Evolutionary conservation across 176 grass and related monocot genomes (phyloP).

Genomic region (Zoysia pacifica): DNA sequence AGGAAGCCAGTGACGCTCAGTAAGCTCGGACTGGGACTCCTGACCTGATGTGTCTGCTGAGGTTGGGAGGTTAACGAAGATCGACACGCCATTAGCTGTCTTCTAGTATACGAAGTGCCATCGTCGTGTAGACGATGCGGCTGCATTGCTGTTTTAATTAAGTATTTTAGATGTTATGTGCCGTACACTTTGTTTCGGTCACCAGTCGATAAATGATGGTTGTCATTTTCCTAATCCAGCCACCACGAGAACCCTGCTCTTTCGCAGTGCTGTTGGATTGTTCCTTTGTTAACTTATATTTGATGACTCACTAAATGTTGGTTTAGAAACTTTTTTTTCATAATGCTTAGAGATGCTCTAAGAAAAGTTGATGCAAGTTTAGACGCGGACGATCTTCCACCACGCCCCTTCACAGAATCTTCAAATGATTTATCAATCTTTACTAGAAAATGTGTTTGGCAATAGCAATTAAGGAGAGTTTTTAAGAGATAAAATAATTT

Average conservation of each 20-base stretch:
- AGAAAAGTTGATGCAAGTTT: no score
- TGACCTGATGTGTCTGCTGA: conserved; percentile 23
- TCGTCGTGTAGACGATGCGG: conserved; percentile 10
- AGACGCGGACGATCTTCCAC: no score
- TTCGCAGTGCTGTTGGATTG: conserved; percentile 33
- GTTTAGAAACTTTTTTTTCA: no score
- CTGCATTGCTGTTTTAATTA: conserved; percentile 47
- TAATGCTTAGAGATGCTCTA: no score
- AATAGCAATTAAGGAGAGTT: no score
- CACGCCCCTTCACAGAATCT: no score
- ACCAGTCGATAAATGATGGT: conserved; percentile 47
- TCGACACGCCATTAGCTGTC: conserved; percentile 37
- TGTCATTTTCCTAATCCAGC: conserved; percentile 37
- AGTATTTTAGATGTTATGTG: conserved; percentile 29
- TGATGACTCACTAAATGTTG: not conserved
- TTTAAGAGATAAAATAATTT: no score
- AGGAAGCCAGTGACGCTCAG: conserved; percentile 60
- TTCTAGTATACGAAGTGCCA: not conserved
- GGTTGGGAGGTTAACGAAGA: conserved; percentile 24
- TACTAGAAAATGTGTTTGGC: no score
- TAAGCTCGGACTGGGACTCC: conserved; percentile 29
- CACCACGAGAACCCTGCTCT: conserved; percentile 24
- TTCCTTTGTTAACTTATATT: conserved; percentile 42
- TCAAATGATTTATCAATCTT: no score
- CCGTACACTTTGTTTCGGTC: conserved; percentile 3